Evolutionary conservation across 306 rosid genomes (phyloP), one percentile per base, ranked within the genome.

Genomic region (Cicer chorassanicum): DNA sequence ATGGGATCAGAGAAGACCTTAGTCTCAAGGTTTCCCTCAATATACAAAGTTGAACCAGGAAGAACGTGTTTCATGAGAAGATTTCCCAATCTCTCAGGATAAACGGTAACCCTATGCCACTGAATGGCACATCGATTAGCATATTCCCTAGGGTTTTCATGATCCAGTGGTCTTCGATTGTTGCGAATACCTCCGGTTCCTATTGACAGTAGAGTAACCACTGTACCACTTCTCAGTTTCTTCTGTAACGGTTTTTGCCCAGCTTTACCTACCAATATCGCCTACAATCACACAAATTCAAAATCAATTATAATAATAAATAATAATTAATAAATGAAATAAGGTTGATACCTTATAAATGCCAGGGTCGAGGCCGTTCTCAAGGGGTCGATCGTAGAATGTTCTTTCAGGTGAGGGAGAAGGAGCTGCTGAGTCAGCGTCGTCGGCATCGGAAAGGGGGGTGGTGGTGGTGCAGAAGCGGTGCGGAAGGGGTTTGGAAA

Each of bases 181-280:
- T 83, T 92, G 14, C 91, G 95, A 82, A 94, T 90, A 44, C 99
- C 97, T n/a, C 99, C 99, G 0, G 97, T 94, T 36, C 97, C 99
- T 0, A 94, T 7, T 0, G 97, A 87, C 1, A 94, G 71, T 48
- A 86, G 53, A 29, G 97, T 94, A 79, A 94, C 86, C 12, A 60
- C 78, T 13, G 38, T 45, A 8, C 97, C 97, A 56, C 83, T 90
- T 74, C 9, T 89, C 48, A 94, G 89, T 79, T 6, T 84, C 89
- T 92, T 94, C 93, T 90, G 93, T 29, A 94, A 4, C 38, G 99
- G 97, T 9, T 15, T 84, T 74, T 94, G 97, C 62, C 97, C 97
- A 3, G 77, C 95, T 80, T 84, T 77, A 8, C 97, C 99, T 41
- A 94, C 88, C 85, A 94, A 18, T 60, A 94, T 90, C 14, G 99